Evolutionary conservation across 1,139 yeast genomes (phyloP).

Genomic region (Suhomyces wounanorum): DNA sequence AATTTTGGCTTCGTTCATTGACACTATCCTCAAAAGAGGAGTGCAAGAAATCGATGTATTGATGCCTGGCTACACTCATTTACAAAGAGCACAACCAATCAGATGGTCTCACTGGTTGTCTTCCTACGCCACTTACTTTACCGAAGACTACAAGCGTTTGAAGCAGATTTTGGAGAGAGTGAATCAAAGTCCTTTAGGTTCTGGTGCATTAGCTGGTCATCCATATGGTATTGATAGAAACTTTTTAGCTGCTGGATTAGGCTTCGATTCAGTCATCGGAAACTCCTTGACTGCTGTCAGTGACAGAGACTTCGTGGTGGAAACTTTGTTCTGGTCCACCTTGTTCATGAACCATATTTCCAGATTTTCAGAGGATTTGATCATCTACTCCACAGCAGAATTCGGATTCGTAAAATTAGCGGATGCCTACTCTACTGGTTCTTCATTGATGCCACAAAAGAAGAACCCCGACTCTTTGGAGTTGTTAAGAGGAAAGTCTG

Average conservation of each 20-base stretch:
- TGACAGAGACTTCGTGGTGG: conserved; percentile 97
- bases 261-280: conserved; percentile 84
- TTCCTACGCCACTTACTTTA: conserved; percentile 90
- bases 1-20: conserved; percentile 61
- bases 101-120: conserved; percentile 99
- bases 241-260: conserved; percentile 74
- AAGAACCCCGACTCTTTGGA: conserved; percentile 97
- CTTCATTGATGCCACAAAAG: conserved; percentile 98
- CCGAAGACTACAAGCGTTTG: conserved; percentile 85
- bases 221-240: conserved; percentile 98
- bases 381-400: conserved; percentile 95
- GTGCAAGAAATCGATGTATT: conserved; percentile 81
- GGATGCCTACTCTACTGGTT: conserved; percentile 98
- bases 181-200: conserved; percentile 88
- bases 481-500: conserved; percentile 92
- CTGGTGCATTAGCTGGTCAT: conserved; percentile 98
- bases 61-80: conserved; percentile 99
- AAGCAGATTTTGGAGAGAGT: conserved; percentile 78
- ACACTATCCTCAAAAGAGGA: conserved; percentile 72
- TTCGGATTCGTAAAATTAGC: conserved; percentile 91
- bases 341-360: conserved; percentile 94
- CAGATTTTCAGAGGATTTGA: conserved; percentile 90
- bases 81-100: conserved; percentile 98
- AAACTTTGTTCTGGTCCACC: conserved; percentile 96
- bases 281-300: conserved; percentile 94